Base-by-base conservation (phyloP, 805 yeast genomes). In the Candida namnaoensis region DNA sequence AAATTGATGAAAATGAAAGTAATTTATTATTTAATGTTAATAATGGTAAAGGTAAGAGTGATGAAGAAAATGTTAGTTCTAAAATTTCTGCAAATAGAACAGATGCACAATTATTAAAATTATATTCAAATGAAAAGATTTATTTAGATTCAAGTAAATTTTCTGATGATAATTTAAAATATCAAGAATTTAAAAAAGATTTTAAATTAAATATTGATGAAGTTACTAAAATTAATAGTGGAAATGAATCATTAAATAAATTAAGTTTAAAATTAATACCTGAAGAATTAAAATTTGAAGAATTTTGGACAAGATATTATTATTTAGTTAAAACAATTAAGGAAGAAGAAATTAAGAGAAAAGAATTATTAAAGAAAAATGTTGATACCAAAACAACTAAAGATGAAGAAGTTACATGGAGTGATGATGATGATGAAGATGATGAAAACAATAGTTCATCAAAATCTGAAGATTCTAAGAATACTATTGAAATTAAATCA, bases 221-320 rank as follows among this genome's bases (percentile, higher is more conserved):
- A 39, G 74, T 81, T 39, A 54, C 77, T 2, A 52, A 56, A 2
- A 65, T 79, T 36, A 60, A 82, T 40, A 60, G 64, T 15, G 55
- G 63, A 40, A 71, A 77, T 48, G 68, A 75, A 5, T 72, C 76
- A 24, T 70, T 88, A 45, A 62, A 67, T 25, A 62, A 62, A 30
- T 60, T 84, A 34, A 76, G 78, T 76, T 74, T 76, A 42, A 62
- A 64, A 27, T 56, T 88, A 7, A 95, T 88, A 2, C 95, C 95
- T 0, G 73, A 69, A 7, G 58, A 72, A 49, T 60, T 81, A 33
- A 53, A 75, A 4, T 82, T 80, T 51, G 64, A 71, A 25, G 66
- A 66, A 38, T 90, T 90, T 59, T 90, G 97, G 97, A 63, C 66
- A 37, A 70, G 80, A 32, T 88, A 86, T 61, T 82, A 77, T 60